Evolutionary conservation across 768 basidiomycete genomes (phyloP), one percentile per base, ranked within the genome.

Genomic region (Mycena amicta): DNA sequence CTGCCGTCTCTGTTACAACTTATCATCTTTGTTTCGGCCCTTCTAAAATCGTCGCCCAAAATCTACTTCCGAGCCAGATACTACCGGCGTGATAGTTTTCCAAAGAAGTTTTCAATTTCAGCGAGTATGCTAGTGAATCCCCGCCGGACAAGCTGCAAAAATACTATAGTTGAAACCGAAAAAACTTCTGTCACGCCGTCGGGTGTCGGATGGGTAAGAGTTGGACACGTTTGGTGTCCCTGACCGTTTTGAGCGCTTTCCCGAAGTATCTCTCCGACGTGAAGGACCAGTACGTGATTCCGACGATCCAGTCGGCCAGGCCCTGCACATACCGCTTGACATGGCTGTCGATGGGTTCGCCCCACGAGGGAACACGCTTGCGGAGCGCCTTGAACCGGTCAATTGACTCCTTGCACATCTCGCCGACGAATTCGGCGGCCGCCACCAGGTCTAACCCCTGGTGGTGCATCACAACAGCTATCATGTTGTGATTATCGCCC

Each of bases 401-500:
- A 63, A 83, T 76, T n/a, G 78, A 73, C 22, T 68, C 58, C 54
- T 71, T 74, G 72, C 81, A 84, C 53, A 80, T 67, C 8, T 74
- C 73, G 23, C 83, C 82, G 20, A 83, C 75, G 62, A 74, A 74
- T 58, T 83, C 71, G 26, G 83, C 66, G 13, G 83, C 82, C 16
- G 67, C 68, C 61, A 84, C 82, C 0, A 83, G 69, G 39, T 63
- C 69, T 2, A 82, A 62, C 5, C 73, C 72, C 6, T 79, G 69
- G 43, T 79, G 72, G 45, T 72, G 56, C 75, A 81, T 82, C 49
- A 80, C 72, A 50, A 84, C 76, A 20, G 73, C 67, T 59, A 84
- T 75, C 75, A 84, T 79, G 70, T 85, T 84, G 65, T 84, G 83
- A 1, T 73, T 77, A 57, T 84, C 78, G 4, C 80, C 80, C 58